Evolutionary conservation across 2,329 filamentous ascomycete genomes (phyloP).

Genomic region (Fusarium nematophilum): DNA sequence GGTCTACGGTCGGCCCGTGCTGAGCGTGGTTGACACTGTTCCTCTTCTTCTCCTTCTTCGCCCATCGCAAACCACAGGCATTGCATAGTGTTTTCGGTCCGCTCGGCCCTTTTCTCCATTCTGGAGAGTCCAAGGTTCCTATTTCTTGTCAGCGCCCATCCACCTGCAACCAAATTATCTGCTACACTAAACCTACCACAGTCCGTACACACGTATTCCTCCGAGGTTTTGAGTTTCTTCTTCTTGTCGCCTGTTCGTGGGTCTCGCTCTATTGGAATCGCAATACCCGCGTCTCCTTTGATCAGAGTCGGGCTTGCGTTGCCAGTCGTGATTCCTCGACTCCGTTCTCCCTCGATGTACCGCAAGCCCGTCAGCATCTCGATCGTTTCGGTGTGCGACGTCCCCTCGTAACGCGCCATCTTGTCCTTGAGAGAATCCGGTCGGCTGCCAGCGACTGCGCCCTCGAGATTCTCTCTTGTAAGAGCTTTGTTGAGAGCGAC

Average conservation of each 20-base stretch:
- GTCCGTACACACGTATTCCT: slow-evolving; percentile 96
- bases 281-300: slow-evolving; percentile 86
- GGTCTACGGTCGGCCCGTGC: slow-evolving; percentile 37
- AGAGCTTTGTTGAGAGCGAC: slow-evolving; percentile 74
- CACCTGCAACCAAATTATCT: background rate
- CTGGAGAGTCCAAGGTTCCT: slow-evolving; percentile 89
- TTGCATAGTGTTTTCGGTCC: slow-evolving; percentile 97
- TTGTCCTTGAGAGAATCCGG: slow-evolving; percentile 85
- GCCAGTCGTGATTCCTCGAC: slow-evolving; percentile 87
- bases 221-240: slow-evolving; percentile 83
- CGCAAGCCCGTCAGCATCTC: slow-evolving; percentile 92
- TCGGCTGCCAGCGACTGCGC: slow-evolving; percentile 71
- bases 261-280: slow-evolving; percentile 84
- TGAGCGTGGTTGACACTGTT: slow-evolving; percentile 36
- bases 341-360: slow-evolving; percentile 90
- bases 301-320: slow-evolving; percentile 84
- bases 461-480: slow-evolving; percentile 84
- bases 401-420: slow-evolving; percentile 83
- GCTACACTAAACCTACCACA: slow-evolving; percentile 70
- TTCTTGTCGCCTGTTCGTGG: slow-evolving; percentile 80
- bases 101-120: slow-evolving; percentile 94
- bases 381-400: slow-evolving; percentile 84
- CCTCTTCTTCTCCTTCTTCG: slow-evolving; percentile 84
- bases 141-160: slow-evolving; percentile 24
- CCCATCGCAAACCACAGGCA: slow-evolving; percentile 84